These are phyloP conservation scores for Thoreauomyces humboldtii DNA, from an alignment of 192 early-diverging fungal species.

Conservation along the genomic window DNA sequence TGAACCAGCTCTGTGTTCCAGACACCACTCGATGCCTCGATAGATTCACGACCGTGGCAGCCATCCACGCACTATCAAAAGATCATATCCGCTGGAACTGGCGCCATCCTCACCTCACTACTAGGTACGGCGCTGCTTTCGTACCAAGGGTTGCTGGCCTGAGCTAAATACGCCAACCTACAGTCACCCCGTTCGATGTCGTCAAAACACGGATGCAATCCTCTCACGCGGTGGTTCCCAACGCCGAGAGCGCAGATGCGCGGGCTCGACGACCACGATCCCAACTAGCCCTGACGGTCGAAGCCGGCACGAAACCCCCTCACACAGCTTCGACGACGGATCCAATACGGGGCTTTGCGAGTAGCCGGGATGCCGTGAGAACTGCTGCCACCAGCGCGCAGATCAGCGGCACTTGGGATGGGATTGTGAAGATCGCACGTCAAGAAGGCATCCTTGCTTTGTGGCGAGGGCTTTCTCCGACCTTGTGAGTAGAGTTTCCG, in stretches of 20 bases:
- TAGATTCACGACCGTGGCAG: neutral
- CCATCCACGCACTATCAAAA: constrained; percentile 52
- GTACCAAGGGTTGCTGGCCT: neutral
- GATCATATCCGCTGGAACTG: constrained; percentile 78
- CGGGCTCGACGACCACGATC: too few relatives aligned
- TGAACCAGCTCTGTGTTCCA: too few relatives aligned
- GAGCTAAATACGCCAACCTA: neutral
- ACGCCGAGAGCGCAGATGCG: too few relatives aligned
- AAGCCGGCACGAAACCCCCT: constrained; percentile 16
- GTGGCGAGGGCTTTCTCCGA: constrained; percentile 85
- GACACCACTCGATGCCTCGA: neutral
- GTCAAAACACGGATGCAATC: constrained; percentile 85
- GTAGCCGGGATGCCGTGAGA: neutral
- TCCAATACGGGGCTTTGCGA: constrained; percentile 3
- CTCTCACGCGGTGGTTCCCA: constrained; percentile 18
- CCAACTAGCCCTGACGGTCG: too few relatives aligned
- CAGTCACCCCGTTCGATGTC: constrained; percentile 84
- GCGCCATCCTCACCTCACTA: constrained; percentile 79
- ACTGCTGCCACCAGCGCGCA: neutral
- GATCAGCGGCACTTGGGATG: constrained; percentile 21
- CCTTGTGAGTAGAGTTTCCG: constrained; percentile 60
- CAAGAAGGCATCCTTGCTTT: constrained; percentile 77
- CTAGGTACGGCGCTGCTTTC: constrained; percentile 53
- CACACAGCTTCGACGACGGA: neutral
- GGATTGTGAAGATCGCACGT: constrained; percentile 70